These are phyloP conservation scores for Sparassis latifolia DNA, from an alignment of 1,284 basidiomycete species.

Conservation along the genomic window DNA sequence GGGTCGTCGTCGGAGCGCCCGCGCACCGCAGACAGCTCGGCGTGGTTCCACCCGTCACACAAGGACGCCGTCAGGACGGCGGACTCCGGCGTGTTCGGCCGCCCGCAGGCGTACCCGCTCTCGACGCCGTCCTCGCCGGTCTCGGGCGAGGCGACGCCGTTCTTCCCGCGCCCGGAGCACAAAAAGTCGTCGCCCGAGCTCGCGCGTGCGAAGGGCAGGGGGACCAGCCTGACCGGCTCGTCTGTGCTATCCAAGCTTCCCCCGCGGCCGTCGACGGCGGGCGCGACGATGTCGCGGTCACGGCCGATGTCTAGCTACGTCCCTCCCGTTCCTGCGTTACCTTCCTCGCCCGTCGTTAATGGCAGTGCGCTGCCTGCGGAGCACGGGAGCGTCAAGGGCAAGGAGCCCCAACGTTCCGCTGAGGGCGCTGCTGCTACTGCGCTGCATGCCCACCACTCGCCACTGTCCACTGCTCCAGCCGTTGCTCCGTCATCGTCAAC, in stretches of 20 bases:
- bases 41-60: slow-evolving; percentile 4
- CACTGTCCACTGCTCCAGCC: background rate
- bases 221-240: slow-evolving; percentile 5
- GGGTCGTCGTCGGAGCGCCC: slow-evolving; percentile 10
- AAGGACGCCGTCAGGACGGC: background rate
- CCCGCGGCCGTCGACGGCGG: slow-evolving; percentile 22
- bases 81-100: slow-evolving; percentile 1
- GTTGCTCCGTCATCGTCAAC: background rate
- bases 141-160: background rate
- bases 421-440: background rate
- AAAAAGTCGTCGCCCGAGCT: slow-evolving; percentile 22
- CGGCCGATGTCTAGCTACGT: slow-evolving; percentile 10
- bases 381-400: background rate
- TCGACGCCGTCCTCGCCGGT: slow-evolving; percentile 4
- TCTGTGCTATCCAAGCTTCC: slow-evolving; percentile 9
- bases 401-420: too few relatives aligned
- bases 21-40: background rate
- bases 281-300: slow-evolving; percentile 13
- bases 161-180: slow-evolving; percentile 10
- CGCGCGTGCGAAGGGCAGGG: slow-evolving; percentile 6
- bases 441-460: background rate
- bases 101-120: too few relatives aligned
- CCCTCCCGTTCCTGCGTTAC: slow-evolving; percentile 19
- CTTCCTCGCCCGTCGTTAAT: slow-evolving; percentile 7
- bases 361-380: background rate